phyloP scores from a whole-genome alignment of 257 asterid species.

The Nicotiana obtusifolia region DNA sequence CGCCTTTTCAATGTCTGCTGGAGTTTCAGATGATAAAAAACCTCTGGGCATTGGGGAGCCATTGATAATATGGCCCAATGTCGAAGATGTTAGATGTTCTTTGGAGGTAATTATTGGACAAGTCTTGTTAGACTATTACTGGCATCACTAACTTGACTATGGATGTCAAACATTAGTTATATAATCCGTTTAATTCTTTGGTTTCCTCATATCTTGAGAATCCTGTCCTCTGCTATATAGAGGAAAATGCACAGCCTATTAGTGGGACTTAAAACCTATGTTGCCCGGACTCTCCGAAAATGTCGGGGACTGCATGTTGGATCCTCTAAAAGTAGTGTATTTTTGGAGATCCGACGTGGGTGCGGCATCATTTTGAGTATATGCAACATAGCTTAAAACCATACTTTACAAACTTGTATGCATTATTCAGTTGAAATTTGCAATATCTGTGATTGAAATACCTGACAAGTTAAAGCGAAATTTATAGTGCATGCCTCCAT shows the following conservation, averaged over 20 bases:
- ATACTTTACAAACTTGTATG: not conserved
- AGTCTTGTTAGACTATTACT: not conserved
- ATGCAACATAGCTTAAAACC: no score
- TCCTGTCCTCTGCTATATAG: not conserved
- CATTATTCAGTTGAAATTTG: not conserved
- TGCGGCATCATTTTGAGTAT: no score
- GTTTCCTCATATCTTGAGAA: not conserved
- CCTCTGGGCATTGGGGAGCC: conserved; percentile 86
- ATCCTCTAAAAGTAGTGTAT: no score
- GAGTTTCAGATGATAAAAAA: conserved; percentile 60
- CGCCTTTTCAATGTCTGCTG: conserved; percentile 79
- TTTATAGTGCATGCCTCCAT: not conserved
- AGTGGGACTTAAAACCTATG: not conserved
- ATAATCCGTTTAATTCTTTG: not conserved
- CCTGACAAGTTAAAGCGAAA: not conserved
- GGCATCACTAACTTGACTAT: not conserved
- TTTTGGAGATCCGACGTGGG: no score
- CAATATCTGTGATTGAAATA: not conserved
- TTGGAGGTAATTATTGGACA: conserved; percentile 55
- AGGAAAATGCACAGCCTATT: not conserved
- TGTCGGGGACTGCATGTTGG: no score
- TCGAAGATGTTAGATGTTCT: conserved; percentile 88
- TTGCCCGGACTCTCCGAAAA: no score
- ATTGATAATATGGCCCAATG: conserved; percentile 81
- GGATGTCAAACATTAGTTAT: not conserved